A percentile compares a stretch with the other conserved stretches of the same genome.
These are phyloP conservation scores for Chlamydomonas eustigma DNA, from an alignment of 139 green algal genomes.

Conservation along the genomic window DNA sequence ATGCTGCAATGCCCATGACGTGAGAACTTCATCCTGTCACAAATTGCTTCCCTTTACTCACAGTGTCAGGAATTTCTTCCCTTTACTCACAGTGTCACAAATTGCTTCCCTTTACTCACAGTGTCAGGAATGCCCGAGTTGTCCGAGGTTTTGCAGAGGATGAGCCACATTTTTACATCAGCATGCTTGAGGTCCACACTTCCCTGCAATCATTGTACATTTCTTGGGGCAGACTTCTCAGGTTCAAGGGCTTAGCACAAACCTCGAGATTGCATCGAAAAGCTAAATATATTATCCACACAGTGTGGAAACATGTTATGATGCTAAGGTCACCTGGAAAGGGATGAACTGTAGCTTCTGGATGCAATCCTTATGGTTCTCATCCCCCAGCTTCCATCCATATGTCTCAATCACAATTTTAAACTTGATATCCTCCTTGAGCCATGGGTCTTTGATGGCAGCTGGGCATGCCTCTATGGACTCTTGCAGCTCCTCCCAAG, in stretches of 20 bases:
- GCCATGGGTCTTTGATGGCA: slow-evolving; percentile 4
- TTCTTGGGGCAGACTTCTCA: background rate
- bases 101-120: background rate
- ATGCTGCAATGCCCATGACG: too few relatives aligned
- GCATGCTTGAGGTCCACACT: slow-evolving; percentile 51
- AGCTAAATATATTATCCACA: too few relatives aligned
- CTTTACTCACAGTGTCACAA: too few relatives aligned
- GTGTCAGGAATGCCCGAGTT: background rate
- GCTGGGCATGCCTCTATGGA: slow-evolving; percentile 27
- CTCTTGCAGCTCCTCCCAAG: slow-evolving; percentile 48
- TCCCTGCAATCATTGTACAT: slow-evolving; percentile 39
- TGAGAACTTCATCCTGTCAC: too few relatives aligned
- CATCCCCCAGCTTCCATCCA: background rate
- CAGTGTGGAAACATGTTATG: too few relatives aligned
- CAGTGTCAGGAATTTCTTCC: background rate
- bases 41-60: background rate
- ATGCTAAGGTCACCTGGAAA: too few relatives aligned
- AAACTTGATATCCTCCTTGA: slow-evolving; percentile 1
- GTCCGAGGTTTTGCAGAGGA: slow-evolving; percentile 17
- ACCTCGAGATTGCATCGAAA: too few relatives aligned
- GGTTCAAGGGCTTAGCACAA: background rate
- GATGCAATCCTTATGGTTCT: slow-evolving; percentile 48
- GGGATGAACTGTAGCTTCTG: slow-evolving; percentile 37
- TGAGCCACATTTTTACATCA: slow-evolving; percentile 55
- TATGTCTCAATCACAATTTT: slow-evolving; percentile 4